These are phyloP conservation scores for Tuber umbilicatum DNA, from an alignment of 495 filamentous ascomycete genomes.

Conservation along the genomic window DNA sequence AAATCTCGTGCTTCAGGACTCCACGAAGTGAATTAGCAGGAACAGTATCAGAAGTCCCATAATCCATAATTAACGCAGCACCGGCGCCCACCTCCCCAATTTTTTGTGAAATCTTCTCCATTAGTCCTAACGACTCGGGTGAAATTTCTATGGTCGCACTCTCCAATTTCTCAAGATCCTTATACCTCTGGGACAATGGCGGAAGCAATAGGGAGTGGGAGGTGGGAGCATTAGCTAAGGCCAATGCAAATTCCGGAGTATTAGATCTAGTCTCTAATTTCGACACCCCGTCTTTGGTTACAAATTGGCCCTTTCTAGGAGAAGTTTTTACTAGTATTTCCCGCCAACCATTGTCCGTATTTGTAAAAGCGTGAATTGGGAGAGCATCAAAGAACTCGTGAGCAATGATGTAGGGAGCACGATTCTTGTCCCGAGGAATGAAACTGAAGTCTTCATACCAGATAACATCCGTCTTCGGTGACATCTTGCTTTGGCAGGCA, in stretches of 20 bases:
- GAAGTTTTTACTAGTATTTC: slow-evolving; percentile 46
- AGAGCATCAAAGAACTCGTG: slow-evolving; percentile 99
- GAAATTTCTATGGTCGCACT: slow-evolving; percentile 74
- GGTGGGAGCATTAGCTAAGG: slow-evolving; percentile 63
- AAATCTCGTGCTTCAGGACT: slow-evolving; percentile 63
- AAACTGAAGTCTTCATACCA: slow-evolving; percentile 88
- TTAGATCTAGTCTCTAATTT: slow-evolving; percentile 45
- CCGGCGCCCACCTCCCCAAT: slow-evolving; percentile 78
- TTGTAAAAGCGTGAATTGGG: slow-evolving; percentile 91
- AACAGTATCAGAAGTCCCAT: slow-evolving; percentile 70
- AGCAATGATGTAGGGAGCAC: slow-evolving; percentile 85
- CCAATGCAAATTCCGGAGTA: slow-evolving; percentile 70
- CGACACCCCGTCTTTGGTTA: slow-evolving; percentile 25
- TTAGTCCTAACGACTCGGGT: slow-evolving; percentile 72
- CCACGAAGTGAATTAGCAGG: slow-evolving; percentile 83
- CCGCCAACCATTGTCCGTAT: slow-evolving; percentile 48
- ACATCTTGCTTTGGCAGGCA: slow-evolving; percentile 68
- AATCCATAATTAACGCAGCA: slow-evolving; percentile 87
- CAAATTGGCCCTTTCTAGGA: slow-evolving; percentile 40
- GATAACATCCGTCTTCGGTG: slow-evolving; percentile 58
- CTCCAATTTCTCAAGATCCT: slow-evolving; percentile 59
- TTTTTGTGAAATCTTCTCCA: slow-evolving; percentile 68
- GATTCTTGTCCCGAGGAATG: slow-evolving; percentile 52
- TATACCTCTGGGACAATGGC: slow-evolving; percentile 72
- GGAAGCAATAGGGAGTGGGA: slow-evolving; percentile 80